Percentiles rank a stretch among this genome's conserved stretches.
These are phyloP conservation scores for Climacium dendroides DNA, from an alignment of 225 moss, liverwort and hornwort species.

Conservation along the genomic window DNA sequence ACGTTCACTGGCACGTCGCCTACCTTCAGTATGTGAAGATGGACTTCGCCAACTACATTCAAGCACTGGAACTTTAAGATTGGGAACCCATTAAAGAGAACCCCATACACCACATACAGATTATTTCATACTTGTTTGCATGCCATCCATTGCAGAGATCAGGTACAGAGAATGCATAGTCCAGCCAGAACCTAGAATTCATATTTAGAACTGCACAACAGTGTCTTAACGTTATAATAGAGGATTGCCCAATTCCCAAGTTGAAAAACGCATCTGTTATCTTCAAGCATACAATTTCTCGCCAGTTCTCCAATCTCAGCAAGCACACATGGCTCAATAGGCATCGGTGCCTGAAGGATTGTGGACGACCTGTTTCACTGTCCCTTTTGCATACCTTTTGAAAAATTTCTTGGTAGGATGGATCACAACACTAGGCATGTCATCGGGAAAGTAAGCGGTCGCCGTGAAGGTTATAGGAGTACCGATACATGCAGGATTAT, in stretches of 20 bases:
- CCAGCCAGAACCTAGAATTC: background rate
- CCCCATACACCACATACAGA: background rate
- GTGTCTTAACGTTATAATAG: background rate
- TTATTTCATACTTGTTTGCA: background rate
- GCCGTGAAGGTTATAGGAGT: background rate
- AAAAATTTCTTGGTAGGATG: background rate
- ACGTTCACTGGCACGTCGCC: constrained; percentile 1
- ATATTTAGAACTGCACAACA: no score
- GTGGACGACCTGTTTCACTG: background rate
- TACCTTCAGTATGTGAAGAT: background rate
- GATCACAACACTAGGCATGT: background rate
- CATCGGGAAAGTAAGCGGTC: background rate
- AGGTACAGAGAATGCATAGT: background rate
- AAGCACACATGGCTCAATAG: background rate
- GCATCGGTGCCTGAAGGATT: background rate
- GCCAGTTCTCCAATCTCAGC: background rate
- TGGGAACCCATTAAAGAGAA: background rate
- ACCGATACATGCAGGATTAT: background rate
- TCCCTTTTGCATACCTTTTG: background rate
- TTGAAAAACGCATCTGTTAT: background rate
- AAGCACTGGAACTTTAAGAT: background rate
- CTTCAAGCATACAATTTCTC: background rate
- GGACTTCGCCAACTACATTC: background rate
- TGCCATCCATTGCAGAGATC: background rate
- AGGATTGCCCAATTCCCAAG: background rate